These are phyloP conservation scores for Rhodotorula toruloides DNA, from an alignment of 768 basidiomycete species.

Conservation along the genomic window DNA sequence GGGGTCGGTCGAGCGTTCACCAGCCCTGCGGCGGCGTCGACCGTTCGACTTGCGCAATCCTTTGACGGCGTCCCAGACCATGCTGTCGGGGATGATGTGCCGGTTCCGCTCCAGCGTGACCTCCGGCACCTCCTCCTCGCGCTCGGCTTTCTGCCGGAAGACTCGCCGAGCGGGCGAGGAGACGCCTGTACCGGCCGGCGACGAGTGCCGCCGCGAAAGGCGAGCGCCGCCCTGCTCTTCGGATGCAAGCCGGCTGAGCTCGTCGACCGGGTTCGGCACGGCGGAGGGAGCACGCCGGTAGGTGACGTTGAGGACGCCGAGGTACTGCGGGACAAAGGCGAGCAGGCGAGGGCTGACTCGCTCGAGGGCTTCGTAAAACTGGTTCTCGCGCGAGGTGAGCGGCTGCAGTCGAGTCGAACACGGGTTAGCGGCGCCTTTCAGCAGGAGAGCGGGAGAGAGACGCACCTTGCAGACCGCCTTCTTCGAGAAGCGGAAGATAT, in stretches of 20 bases:
- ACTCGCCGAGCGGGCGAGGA: constrained; percentile 27
- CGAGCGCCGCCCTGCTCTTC: constrained; percentile 1
- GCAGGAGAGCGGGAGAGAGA: constrained; percentile 3
- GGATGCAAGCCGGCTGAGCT: constrained; percentile 13
- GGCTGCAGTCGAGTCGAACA: constrained; percentile 55
- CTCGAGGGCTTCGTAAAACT: constrained; percentile 96
- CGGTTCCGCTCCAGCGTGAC: constrained; percentile 84
- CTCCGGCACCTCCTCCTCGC: constrained; percentile 72
- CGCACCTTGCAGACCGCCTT: constrained; percentile 96
- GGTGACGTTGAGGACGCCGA: constrained; percentile 97
- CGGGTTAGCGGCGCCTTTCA: no score
- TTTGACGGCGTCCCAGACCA: constrained; percentile 53
- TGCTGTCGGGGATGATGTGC: constrained; percentile 95
- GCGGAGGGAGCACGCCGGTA: constrained; percentile 65
- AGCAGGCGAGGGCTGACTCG: constrained; percentile 85
- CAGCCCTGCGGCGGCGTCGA: not conserved
- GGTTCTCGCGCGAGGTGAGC: constrained; percentile 89
- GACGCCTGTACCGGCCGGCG: constrained; percentile 17
- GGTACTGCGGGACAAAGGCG: constrained; percentile 91
- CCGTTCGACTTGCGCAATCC: constrained; percentile 29
- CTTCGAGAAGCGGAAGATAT: constrained; percentile 96
- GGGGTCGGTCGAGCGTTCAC: constrained; percentile 25
- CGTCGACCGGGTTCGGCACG: constrained; percentile 44
- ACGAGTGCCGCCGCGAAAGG: constrained; percentile 22
- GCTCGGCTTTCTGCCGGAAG: constrained; percentile 43